A percentile compares a stretch with the other conserved stretches of the same genome.
These are phyloP conservation scores for Hygrophorus pudorinus DNA, from an alignment of 768 basidiomycete species.

Conservation along the genomic window DNA sequence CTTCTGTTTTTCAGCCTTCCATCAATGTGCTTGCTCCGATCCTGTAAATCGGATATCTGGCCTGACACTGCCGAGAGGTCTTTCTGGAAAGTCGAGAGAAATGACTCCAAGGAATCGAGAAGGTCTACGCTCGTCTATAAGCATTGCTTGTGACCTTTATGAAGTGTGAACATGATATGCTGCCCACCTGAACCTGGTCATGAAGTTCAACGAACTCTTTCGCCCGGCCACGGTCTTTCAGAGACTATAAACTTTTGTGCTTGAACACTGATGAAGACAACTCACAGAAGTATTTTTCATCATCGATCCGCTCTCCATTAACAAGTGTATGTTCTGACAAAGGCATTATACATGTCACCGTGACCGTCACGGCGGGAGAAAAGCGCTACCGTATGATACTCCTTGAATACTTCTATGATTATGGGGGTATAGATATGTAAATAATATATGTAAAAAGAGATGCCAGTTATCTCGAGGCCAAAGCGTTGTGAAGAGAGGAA, in stretches of 20 bases:
- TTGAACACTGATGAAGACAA: constrained; percentile 6
- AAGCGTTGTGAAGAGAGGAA: constrained; percentile 27
- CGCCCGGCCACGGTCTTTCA: constrained; percentile 27
- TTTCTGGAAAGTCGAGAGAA: constrained; percentile 90
- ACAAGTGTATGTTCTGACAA: too few relatives aligned
- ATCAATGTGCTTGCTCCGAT: constrained; percentile 86
- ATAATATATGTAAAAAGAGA: too few relatives aligned
- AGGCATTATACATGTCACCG: background rate
- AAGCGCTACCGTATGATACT: too few relatives aligned
- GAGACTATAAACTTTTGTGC: constrained; percentile 1
- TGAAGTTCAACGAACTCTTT: constrained; percentile 81
- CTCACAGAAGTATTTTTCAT: constrained; percentile 23
- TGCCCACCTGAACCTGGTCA: constrained; percentile 73
- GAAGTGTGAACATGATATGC: background rate
- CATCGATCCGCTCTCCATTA: background rate
- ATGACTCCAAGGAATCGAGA: constrained; percentile 80
- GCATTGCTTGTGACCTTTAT: constrained; percentile 4
- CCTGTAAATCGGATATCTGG: constrained; percentile 91
- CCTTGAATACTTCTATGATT: too few relatives aligned
- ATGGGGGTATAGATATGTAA: background rate
- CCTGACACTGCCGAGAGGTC: constrained; percentile 93
- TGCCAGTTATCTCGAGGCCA: constrained; percentile 10
- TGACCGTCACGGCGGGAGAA: too few relatives aligned
- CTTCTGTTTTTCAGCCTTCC: constrained; percentile 72
- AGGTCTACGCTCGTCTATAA: constrained; percentile 75